phyloP scores from a whole-genome alignment of 345 rosid genomes.

The Lepidium africanum region DNA sequence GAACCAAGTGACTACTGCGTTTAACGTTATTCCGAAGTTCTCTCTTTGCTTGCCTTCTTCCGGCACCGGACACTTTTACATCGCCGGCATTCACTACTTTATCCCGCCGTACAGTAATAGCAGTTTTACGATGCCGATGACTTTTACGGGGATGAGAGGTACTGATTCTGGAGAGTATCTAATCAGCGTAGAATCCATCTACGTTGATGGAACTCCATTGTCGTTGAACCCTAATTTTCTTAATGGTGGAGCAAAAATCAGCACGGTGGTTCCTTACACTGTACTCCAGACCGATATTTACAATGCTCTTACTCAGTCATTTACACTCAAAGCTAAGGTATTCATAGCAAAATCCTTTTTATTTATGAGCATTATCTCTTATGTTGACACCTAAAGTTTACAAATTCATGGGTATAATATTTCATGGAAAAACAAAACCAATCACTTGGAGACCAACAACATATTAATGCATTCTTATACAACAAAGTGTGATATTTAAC shows the following conservation, averaged over 20 bases:
- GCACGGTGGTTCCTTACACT: constrained; percentile 23
- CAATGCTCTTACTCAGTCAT: constrained; percentile 3
- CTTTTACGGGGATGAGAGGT: constrained; percentile 18
- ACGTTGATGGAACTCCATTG: background rate
- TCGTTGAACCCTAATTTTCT: background rate
- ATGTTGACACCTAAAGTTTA: background rate
- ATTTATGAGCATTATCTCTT: background rate
- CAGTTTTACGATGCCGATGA: constrained; percentile 16
- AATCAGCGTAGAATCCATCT: constrained; percentile 10
- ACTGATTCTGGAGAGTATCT: constrained; percentile 20
- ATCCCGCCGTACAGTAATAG: constrained; percentile 18
- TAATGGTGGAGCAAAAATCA: background rate
- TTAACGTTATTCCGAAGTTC: constrained; percentile 18
- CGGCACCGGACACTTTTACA: constrained; percentile 21
- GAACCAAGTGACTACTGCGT: constrained; percentile 9
- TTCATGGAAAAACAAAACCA: too few species aligned
- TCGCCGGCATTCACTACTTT: constrained; percentile 29
- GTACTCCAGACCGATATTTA: constrained; percentile 7
- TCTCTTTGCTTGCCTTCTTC: constrained; percentile 39
- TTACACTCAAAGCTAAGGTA: constrained; percentile 17
- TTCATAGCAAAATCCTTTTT: background rate
- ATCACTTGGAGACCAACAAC: too few species aligned
- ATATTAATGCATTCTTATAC: too few species aligned
- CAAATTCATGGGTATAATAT: background rate
- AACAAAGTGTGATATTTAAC: too few species aligned